A percentile compares a stretch with the other conserved stretches of the same genome.
Conservation (phyloP, 2,329 filamentous ascomycete species). For the Pseudogymnoascus sp. region DNA sequence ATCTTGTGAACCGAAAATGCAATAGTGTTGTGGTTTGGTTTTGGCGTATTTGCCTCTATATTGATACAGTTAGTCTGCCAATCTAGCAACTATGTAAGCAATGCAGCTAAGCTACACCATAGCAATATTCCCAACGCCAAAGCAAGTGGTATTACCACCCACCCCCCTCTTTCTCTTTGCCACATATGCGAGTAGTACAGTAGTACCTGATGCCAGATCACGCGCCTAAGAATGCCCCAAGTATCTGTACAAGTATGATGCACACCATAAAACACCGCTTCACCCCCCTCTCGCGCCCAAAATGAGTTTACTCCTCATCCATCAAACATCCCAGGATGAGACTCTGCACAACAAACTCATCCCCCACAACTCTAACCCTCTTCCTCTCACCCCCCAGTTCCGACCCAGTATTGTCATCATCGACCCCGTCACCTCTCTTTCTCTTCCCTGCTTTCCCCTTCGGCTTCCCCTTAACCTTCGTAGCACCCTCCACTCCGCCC, state of each 20-base stretch:
- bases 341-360: constrained; percentile 88
- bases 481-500: constrained; percentile 18
- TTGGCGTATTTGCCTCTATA: not conserved
- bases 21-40: not conserved
- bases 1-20: not conserved
- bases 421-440: constrained; percentile 31
- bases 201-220: not conserved
- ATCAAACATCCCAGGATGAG: constrained; percentile 61
- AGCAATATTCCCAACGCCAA: constrained; percentile 2
- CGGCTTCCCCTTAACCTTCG: constrained; percentile 23
- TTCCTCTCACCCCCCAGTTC: constrained; percentile 35
- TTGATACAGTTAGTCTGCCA: not conserved
- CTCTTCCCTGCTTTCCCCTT: constrained; percentile 36
- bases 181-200: constrained; percentile 4
- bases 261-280: not conserved
- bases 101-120: not conserved
- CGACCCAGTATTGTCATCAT: constrained; percentile 17
- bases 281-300: not conserved
- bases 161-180: not conserved
- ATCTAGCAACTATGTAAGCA: not conserved
- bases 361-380: constrained; percentile 61
- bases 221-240: not conserved
- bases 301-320: not conserved
- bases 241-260: not conserved
- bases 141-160: not conserved